phyloP scores from a whole-genome alignment of 768 basidiomycete species.

The Psilocybe tampanensis region DNA sequence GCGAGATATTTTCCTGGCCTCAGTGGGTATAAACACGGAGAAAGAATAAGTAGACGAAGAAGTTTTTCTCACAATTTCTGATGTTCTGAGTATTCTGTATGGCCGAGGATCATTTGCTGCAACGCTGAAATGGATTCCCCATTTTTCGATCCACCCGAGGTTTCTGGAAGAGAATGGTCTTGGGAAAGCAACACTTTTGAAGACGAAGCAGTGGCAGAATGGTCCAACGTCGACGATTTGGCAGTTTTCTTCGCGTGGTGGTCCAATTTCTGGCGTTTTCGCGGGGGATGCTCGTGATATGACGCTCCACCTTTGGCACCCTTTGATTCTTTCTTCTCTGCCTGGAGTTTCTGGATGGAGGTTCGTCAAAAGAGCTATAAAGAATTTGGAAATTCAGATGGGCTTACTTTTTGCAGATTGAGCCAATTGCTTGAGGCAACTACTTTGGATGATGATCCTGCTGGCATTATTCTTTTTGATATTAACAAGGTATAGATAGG shows the following conservation, averaged over 20 bases:
- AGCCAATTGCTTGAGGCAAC: conserved; percentile 62
- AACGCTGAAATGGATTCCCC: conserved; percentile 50
- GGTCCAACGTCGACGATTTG: conserved; percentile 8
- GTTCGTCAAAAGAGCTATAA: not conserved
- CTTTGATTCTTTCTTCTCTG: conserved; percentile 10
- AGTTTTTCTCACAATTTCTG: conserved; percentile 48
- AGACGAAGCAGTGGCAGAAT: not conserved
- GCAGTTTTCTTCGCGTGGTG: not conserved
- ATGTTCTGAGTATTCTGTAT: conserved; percentile 37
- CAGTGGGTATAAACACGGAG: conserved; percentile 20
- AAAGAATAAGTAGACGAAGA: not conserved
- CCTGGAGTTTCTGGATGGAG: not conserved
- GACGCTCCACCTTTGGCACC: not conserved
- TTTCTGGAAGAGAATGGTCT: conserved; percentile 3
- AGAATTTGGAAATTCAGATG: not conserved
- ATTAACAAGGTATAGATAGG: not conserved
- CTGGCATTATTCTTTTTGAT: not conserved
- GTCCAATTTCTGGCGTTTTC: conserved; percentile 33
- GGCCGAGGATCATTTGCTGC: conserved; percentile 56
- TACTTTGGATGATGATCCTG: not conserved
- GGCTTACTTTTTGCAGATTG: conserved; percentile 51
- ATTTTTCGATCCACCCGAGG: conserved; percentile 31
- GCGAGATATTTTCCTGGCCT: conserved; percentile 76
- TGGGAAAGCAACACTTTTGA: not conserved
- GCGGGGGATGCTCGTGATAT: not conserved